Evolutionary conservation across 2,329 filamentous ascomycete genomes (phyloP).

Genomic region (Aspergillus persii): DNA sequence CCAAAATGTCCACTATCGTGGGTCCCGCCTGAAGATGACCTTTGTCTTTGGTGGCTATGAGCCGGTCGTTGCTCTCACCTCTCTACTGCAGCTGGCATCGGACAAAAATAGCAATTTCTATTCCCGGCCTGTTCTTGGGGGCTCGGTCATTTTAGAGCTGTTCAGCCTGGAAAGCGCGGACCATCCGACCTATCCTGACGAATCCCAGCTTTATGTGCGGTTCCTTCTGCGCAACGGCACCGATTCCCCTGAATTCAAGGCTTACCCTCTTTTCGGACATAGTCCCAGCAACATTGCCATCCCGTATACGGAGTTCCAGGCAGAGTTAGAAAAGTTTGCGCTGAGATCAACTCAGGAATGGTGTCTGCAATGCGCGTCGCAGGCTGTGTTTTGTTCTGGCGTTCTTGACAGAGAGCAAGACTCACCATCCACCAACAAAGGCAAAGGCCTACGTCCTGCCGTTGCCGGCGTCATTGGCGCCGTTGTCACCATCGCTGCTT

Average conservation of each 20-base stretch:
- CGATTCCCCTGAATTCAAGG: constrained; percentile 29
- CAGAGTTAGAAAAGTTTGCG: constrained; percentile 44
- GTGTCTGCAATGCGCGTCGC: constrained; percentile 51
- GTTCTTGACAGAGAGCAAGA: constrained; percentile 26
- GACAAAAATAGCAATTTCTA: constrained; percentile 45
- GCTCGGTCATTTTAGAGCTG: constrained; percentile 53
- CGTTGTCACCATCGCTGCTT: constrained; percentile 49
- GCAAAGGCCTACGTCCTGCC: constrained; percentile 38
- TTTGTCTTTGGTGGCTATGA: constrained; percentile 51
- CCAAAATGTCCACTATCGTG: constrained; percentile 37
- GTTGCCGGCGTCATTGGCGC: constrained; percentile 59
- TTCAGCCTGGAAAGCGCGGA: constrained; percentile 42
- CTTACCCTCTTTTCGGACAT: constrained; percentile 53
- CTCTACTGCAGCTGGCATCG: constrained; percentile 42
- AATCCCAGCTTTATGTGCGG: constrained; percentile 52
- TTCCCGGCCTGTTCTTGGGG: constrained; percentile 49
- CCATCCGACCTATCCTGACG: constrained; percentile 38
- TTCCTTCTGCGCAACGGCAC: constrained; percentile 60
- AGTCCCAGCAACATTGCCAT: constrained; percentile 48
- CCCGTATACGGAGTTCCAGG: constrained; percentile 51
- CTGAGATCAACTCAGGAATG: constrained; percentile 49
- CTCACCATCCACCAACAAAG: background rate
- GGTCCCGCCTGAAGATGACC: constrained; percentile 43
- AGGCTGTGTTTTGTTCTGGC: constrained; percentile 52
- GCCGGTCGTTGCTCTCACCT: constrained; percentile 52